Evolutionary conservation across 805 yeast genomes (phyloP), one percentile per base, ranked within the genome.

Genomic region (Kodamaea kaohsiungensis): DNA sequence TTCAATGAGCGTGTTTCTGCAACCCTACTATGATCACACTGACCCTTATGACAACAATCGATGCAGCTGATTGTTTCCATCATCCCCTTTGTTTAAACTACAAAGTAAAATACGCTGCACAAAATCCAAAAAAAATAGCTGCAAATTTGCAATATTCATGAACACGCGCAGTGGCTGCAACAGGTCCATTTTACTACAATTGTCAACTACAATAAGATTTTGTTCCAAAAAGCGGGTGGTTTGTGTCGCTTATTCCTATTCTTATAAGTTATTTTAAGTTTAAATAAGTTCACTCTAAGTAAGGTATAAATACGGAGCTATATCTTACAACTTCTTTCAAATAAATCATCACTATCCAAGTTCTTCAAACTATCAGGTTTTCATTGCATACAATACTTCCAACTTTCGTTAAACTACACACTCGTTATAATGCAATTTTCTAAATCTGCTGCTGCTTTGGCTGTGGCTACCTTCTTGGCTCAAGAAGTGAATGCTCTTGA

Each of bases 391-490:
- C 25, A 17, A 30, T 30, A 30, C 35, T 30, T 9, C 16, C 27
- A 25, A 43, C 33, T 42, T 19, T 22, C 52, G 35, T 42, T 39
- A 49, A 49, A 13, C 25, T 16, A 47, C 35, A 50, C 47, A 19
- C 45, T 42, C 48, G 43, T 18, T 39, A 45, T 16, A 38, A 57
- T 57, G 60, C 54, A 55, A 43, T 55, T 55, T 43, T 57, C 55
- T 35, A 53, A 57, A 53, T 55, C 57, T 8, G 55, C 56, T 38
- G 55, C 55, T 50, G 60, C 60, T 45, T 17, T 52, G 15, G 53
- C 57, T 38, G 49, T 55, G 42, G 56, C 56, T 12, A 45, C 58
- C 17, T 53, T 49, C 38, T 42, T 53, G 53, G 49, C 49, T 19
- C 15, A 48, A 3, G 51, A 46, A 12, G 53, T 55, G 27, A 33